phyloP scores from a whole-genome alignment of 768 basidiomycete genomes.

The Pisolithus tinctorius region DNA sequence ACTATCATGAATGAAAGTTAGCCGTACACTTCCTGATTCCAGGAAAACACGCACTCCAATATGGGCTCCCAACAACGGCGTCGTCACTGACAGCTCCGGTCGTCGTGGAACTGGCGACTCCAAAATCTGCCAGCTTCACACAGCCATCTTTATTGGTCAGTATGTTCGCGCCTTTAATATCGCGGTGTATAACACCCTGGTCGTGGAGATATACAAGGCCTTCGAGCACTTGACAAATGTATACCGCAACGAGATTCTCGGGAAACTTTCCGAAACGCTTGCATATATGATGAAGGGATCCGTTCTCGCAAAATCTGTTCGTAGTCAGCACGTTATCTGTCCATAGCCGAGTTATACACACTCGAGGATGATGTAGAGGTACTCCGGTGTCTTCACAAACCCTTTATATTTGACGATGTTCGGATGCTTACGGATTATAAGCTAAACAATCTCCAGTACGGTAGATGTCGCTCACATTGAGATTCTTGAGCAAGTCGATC shows the following conservation, averaged over 20 bases:
- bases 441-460: conserved; percentile 1
- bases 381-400: conserved; percentile 91
- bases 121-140: conserved; percentile 99
- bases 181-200: conserved; percentile 98
- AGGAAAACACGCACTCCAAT: conserved; percentile 76
- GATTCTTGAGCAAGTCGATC: conserved; percentile 95
- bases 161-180: conserved; percentile 99
- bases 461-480: conserved; percentile 58
- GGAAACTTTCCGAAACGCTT: conserved; percentile 99
- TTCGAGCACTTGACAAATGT: conserved; percentile 93
- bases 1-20: conserved; percentile 38
- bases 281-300: conserved; percentile 89
- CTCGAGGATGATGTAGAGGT: conserved; percentile 95
- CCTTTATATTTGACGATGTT: conserved; percentile 99
- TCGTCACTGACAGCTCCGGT: conserved; percentile 73
- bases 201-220: conserved; percentile 97
- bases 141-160: conserved; percentile 97
- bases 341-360: conserved; percentile 29
- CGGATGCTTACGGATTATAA: conserved; percentile 54
- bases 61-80: conserved; percentile 95
- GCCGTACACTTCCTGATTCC: not conserved
- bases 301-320: conserved; percentile 91
- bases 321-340: conserved; percentile 5
- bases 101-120: conserved; percentile 80
- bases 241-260: conserved; percentile 92